Base-by-base conservation (phyloP, 306 rosid genomes). In the Pyrus bretschneideri region DNA sequence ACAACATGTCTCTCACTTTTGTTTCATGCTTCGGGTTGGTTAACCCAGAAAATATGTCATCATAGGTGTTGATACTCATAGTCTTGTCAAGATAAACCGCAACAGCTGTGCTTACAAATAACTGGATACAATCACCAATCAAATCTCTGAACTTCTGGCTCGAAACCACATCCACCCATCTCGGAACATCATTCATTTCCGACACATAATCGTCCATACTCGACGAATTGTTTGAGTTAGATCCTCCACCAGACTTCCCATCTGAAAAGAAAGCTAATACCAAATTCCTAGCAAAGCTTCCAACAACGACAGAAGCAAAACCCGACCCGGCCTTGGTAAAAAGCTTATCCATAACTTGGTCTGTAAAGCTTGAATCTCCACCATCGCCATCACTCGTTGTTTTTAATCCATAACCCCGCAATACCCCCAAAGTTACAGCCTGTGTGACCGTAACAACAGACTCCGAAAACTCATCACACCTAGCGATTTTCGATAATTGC, bases 81-180 rank as follows among this genome's bases (percentile, higher is more conserved):
- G 97, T 95, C 81, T 90, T 95, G 68, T 95, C 98, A 23, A 95
- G 93, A 87, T 89, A 95, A 44, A 89, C 93, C 2, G 93, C 69
- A 61, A 95, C 92, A 6, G 93, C 90, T 0, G 95, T 81, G 83
- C 93, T 90, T 49, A 92, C 96, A 81, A 89, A 92, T 71, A 88
- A 42, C 79, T 90, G 95, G 22, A 95, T 85, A 27, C 87, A 86
- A 77, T 86, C 89, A 38, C 89, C 96, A 61, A 92, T 86, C 11
- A 92, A 42, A 11, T 86, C 91, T 70, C 85, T 80, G 78, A 86
- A 80, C 61, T 76, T 84, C 3, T 83, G 87, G 65, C 78, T 69
- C 51, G 86, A 92, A 65, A 85, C 86, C 65, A 85, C 82, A 45
- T 86, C 80, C 66, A 90, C 75, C 97, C 91, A 94, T 14, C 29